Percentiles rank a stretch among this genome's conserved stretches.
Evolutionary conservation across 352 stramenopile species (phyloP).

Genomic region (Phytophthora pistaciae): DNA sequence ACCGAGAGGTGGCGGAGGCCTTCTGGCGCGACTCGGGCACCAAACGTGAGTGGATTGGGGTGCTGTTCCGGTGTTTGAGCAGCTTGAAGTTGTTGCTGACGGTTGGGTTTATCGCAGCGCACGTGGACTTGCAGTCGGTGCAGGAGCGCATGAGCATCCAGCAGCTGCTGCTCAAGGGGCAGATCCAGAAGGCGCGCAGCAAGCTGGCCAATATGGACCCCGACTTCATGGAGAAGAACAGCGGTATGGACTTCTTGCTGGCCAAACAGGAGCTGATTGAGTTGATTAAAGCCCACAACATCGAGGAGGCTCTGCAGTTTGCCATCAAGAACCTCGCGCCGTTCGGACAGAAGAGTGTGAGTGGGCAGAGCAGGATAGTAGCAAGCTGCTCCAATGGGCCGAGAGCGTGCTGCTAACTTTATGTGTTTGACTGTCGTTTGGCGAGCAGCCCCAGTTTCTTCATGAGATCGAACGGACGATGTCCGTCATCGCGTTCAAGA

Average conservation of each 20-base stretch:
- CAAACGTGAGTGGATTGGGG: slow-evolving; percentile 54
- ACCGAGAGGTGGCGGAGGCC: slow-evolving; percentile 78
- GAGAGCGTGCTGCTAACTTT: not conserved
- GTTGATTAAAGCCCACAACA: slow-evolving; percentile 74
- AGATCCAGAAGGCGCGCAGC: slow-evolving; percentile 64
- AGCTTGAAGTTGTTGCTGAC: slow-evolving; percentile 26
- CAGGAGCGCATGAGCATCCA: slow-evolving; percentile 80
- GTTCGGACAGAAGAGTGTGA: slow-evolving; percentile 79
- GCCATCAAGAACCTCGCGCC: slow-evolving; percentile 76
- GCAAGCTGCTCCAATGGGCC: not conserved
- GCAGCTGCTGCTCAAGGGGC: slow-evolving; percentile 67
- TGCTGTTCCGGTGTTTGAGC: not conserved
- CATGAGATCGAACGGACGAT: slow-evolving; percentile 85
- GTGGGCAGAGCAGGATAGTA: slow-evolving; percentile 15
- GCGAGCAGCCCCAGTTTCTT: slow-evolving; percentile 64
- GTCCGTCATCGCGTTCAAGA: slow-evolving; percentile 80
- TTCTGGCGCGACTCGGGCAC: slow-evolving; percentile 78
- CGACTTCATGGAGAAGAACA: slow-evolving; percentile 68
- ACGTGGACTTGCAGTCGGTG: slow-evolving; percentile 79
- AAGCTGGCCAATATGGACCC: slow-evolving; percentile 68
- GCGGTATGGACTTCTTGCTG: slow-evolving; percentile 75
- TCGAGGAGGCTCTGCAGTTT: slow-evolving; percentile 76
- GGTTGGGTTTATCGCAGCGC: slow-evolving; percentile 38
- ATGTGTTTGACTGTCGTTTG: not conserved
- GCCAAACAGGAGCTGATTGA: slow-evolving; percentile 86